A percentile compares a stretch with the other conserved stretches of the same genome.
phyloP scores from a whole-genome alignment of 441 rosid genomes.

The Breynia disticha region DNA sequence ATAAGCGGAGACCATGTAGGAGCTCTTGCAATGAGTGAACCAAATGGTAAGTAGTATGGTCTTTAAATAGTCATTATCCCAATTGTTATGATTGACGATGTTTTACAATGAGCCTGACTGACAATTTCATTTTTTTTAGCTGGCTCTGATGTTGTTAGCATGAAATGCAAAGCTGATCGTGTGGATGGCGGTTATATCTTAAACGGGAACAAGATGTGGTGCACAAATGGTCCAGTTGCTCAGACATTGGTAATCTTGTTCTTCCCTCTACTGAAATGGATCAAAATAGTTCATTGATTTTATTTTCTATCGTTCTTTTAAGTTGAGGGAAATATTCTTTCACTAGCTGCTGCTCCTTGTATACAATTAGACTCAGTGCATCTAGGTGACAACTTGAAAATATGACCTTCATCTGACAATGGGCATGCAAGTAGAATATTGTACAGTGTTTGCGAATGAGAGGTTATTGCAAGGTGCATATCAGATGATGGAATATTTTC shows the following conservation, averaged over 20 bases:
- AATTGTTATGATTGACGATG: neutral
- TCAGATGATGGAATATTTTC: too few species aligned
- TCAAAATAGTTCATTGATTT: neutral
- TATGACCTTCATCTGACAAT: too few species aligned
- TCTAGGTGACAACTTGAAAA: too few species aligned
- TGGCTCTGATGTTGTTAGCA: constrained; percentile 92
- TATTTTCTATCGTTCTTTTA: neutral
- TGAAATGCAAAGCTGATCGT: constrained; percentile 92
- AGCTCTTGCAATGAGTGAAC: constrained; percentile 99
- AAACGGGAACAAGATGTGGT: constrained; percentile 98
- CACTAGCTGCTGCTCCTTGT: neutral
- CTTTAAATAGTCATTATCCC: neutral
- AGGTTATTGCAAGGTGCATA: too few species aligned
- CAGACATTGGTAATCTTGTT: constrained; percentile 67
- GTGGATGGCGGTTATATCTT: constrained; percentile 77
- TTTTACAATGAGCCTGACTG: neutral
- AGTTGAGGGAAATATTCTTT: neutral
- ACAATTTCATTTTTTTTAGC: constrained; percentile 34
- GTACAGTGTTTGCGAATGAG: too few species aligned
- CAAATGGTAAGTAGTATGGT: constrained; percentile 53
- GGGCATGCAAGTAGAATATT: too few species aligned
- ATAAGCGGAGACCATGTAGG: constrained; percentile 96
- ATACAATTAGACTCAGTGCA: neutral
- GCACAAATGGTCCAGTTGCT: constrained; percentile 96
- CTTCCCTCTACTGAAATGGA: neutral